Percentiles rank a stretch among this genome's conserved stretches.
Evolutionary conservation across 1,284 basidiomycete species (phyloP).

Genomic region (Moniliella sp.): DNA sequence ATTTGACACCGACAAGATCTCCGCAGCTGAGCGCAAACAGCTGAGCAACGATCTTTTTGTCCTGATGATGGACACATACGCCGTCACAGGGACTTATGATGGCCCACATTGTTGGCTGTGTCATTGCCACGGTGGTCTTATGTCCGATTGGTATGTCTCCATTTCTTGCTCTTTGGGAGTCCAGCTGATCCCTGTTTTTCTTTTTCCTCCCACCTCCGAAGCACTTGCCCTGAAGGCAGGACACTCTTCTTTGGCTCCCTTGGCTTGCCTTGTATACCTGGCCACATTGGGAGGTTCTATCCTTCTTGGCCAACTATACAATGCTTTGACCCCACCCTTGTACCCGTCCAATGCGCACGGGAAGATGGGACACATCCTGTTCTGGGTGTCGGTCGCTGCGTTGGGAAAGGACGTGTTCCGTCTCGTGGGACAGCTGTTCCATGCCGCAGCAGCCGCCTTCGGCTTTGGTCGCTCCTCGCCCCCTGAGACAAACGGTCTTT

Average conservation of each 20-base stretch:
- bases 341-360: slow-evolving; percentile 21
- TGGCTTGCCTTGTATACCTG: slow-evolving; percentile 15
- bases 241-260: slow-evolving; percentile 13
- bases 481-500: no score
- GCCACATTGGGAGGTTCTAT: slow-evolving; percentile 9
- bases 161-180: no score
- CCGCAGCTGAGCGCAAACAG: neutral
- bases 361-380: slow-evolving; percentile 12
- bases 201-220: neutral
- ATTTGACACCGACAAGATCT: slow-evolving; percentile 8
- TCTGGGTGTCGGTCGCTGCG: slow-evolving; percentile 14
- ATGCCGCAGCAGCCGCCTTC: no score
- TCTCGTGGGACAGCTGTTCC: no score
- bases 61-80: slow-evolving; percentile 10
- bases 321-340: slow-evolving; percentile 16
- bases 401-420: slow-evolving; percentile 13
- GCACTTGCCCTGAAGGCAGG: slow-evolving; percentile 18
- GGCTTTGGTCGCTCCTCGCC: no score
- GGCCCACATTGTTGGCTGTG: slow-evolving; percentile 9
- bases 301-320: slow-evolving; percentile 19
- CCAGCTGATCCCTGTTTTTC: no score
- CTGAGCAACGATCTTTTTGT: slow-evolving; percentile 3
- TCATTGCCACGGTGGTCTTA: no score
- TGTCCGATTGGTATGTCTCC: no score
- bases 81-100: slow-evolving; percentile 10